Base-by-base conservation (phyloP, 768 basidiomycete genomes). In the Suillus plorans region DNA sequence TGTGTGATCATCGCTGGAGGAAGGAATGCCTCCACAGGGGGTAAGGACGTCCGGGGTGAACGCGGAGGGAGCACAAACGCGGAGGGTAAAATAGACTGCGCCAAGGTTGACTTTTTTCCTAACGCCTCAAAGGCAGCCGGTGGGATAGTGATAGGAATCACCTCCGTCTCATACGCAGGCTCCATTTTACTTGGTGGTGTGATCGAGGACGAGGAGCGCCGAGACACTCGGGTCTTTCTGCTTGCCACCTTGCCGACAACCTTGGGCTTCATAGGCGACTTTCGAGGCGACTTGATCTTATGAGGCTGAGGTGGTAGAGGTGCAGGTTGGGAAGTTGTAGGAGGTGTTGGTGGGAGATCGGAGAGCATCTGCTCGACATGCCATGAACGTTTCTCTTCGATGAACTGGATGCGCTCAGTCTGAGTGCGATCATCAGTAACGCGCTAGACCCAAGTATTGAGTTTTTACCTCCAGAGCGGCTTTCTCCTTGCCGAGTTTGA, bases 31-130 rank as follows among this genome's bases (percentile, higher is more conserved):
- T 83, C 80, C 44, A 82, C 79, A 0, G 83, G 81, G 7, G 87
- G 88, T 34, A 91, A 73, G 2, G 88, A 85, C 1, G 91, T 84
- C 25, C 83, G 81, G 16, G 91, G 91, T 9, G 90, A 91, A 2
- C 89, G 91, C 2, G 91, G 91, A 16, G 92, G 92, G 4, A 94
- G 83, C 1, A 90, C 87, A 66, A 94, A 94, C 16, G 89, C 84
- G 12, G 85, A 87, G 4, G 90, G 84, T 28, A 91, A 81, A 39
- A 89, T 79, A 2, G 86, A 83, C 56, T 80, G 74, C 37, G 81
- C 69, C 31, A 81, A 66, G 10, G 69, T 70, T 34, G 62, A 36
- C 28, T 64, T 56, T 65, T 67, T 57, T 28, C 65, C 67, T 45
- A 44, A 60, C 53, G 72, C 77, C 65, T 74, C 76, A 62, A 76